Evolutionary conservation across 352 stramenopile species (phyloP).

Genomic region (Pythium angustatum): DNA sequence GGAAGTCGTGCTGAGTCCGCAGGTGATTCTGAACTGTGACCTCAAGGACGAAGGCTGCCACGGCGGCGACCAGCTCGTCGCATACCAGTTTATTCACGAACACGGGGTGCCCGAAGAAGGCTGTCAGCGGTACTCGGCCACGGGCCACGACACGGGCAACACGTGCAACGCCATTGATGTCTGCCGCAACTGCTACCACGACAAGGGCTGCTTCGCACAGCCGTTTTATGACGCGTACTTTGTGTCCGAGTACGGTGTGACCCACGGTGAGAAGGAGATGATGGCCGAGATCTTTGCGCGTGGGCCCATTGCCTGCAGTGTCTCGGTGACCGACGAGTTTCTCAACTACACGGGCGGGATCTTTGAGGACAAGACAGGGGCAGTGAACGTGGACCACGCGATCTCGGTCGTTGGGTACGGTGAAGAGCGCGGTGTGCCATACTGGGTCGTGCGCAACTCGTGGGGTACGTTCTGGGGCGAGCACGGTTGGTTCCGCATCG

Average conservation of each 20-base stretch:
- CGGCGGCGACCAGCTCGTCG: conserved; percentile 90
- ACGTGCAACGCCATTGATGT: conserved; percentile 87
- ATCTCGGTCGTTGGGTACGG: conserved; percentile 97
- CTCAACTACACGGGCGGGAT: conserved; percentile 93
- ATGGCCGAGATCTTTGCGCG: conserved; percentile 97
- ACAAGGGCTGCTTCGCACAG: conserved; percentile 87
- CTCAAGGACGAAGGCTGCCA: conserved; percentile 89
- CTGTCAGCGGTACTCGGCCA: conserved; percentile 93
- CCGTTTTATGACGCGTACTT: conserved; percentile 94
- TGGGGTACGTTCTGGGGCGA: conserved; percentile 95
- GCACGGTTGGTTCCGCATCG: conserved; percentile 94
- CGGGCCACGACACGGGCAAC: conserved; percentile 89
- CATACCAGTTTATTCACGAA: conserved; percentile 93
- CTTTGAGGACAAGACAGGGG: conserved; percentile 89
- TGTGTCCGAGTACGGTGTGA: conserved; percentile 94
- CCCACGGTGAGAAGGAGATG: conserved; percentile 91
- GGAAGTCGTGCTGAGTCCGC: conserved; percentile 80
- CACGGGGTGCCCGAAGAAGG: conserved; percentile 94
- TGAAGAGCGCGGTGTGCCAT: conserved; percentile 82
- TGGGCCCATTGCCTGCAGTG: conserved; percentile 92
- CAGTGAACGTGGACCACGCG: conserved; percentile 82
- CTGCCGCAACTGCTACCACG: conserved; percentile 91
- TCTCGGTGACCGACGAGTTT: conserved; percentile 90
- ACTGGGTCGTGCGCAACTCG: conserved; percentile 97
- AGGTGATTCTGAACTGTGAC: conserved; percentile 90